Evolutionary conservation across 1,284 basidiomycete species (phyloP), one percentile per base, ranked within the genome.

Genomic region (Apiotrichum porosum): DNA sequence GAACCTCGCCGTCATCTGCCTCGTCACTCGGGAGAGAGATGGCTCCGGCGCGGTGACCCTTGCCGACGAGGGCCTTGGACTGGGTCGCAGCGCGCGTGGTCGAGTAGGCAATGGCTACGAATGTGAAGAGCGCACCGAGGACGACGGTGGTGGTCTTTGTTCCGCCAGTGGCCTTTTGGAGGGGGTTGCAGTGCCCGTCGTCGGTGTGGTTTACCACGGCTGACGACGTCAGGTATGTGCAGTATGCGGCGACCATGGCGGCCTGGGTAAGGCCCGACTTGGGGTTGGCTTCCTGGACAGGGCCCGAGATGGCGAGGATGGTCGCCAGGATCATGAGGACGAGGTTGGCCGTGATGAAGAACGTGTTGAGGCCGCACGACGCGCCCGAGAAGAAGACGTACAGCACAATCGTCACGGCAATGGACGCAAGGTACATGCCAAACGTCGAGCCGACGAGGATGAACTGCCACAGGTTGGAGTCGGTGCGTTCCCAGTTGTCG

Each of bases 71-170:
- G 12, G 91, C 91, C 54, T 86, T 83, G 62, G 86, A 90, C 72
- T 95, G 92, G 0, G 94, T 98, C 8, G 95, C 94, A 2, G 95
- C 94, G 38, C 95, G 80, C 19, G 85, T 90, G 0, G 94, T 98
- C 19, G 92, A 95, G 70, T 97, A 98, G 10, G 95, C 94, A 60
- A 98, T 97, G 3, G 95, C 93, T 38, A 97, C 75, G 80, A 99
- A 97, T 1, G 94, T 99, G 74, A 99, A 97, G 14, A 92, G 73
- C 5, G 90, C 95, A 36, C 94, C 95, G 36, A 97, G 77, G 22
- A 97, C 79, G 28, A 94, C 84, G 1, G 90, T 88, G 3, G 90
- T 92, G 19, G 84, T 92, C 55, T 86, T 83, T 1, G 92, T 88
- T 78, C 84, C 57, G 76, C 80, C 35, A 31, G 62, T 57, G 19